Evolutionary conservation across 805 yeast species (phyloP).

Genomic region (Sugiyamaella marilandica): DNA sequence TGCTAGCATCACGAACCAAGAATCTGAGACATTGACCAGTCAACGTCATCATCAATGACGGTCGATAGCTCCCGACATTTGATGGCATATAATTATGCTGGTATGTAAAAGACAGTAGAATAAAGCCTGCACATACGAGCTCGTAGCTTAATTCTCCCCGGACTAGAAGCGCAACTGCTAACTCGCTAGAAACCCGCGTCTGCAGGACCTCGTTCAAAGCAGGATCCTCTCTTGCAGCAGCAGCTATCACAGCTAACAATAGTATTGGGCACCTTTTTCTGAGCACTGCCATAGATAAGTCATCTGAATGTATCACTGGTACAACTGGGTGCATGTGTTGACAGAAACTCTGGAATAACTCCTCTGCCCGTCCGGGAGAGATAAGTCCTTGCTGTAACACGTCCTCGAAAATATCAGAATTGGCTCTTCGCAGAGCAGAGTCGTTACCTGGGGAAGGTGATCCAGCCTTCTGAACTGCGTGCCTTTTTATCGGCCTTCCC

Average conservation of each 20-base stretch:
- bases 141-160: neutral
- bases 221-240: neutral
- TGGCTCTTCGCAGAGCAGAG: neutral
- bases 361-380: neutral
- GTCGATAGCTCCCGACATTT: neutral
- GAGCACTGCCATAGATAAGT: neutral
- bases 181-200: neutral
- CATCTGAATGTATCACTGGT: neutral
- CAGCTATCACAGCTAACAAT: neutral
- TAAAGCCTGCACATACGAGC: neutral
- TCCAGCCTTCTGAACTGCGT: neutral
- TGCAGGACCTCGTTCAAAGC: neutral
- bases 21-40: neutral
- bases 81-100: neutral
- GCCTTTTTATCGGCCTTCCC: neutral
- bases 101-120: neutral
- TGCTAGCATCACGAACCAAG: neutral
- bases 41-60: neutral
- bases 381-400: neutral
- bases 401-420: no score
- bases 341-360: neutral
- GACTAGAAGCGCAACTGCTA: neutral
- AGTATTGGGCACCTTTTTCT: neutral
- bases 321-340: neutral
- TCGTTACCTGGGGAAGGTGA: neutral